phyloP scores from a whole-genome alignment of 2,329 filamentous ascomycete species.

The Botrytis aclada region DNA sequence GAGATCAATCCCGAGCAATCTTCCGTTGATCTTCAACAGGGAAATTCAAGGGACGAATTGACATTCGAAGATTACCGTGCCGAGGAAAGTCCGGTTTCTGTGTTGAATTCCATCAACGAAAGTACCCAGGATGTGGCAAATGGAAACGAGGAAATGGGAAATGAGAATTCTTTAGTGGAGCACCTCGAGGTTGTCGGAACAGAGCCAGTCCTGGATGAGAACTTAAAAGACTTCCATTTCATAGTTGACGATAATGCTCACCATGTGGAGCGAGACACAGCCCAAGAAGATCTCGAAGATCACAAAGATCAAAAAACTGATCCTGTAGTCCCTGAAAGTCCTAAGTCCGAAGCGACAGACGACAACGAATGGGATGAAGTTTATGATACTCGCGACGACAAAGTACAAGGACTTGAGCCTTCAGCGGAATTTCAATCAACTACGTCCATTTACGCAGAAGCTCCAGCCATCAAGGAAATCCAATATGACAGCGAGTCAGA shows the following conservation, averaged over 20 bases:
- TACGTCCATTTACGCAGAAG: not conserved
- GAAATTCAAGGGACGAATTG: rapidly evolving
- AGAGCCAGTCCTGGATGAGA: not conserved
- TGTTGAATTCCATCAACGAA: rapidly evolving
- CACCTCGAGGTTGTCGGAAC: not conserved
- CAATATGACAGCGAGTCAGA: not conserved
- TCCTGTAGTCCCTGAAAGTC: not conserved
- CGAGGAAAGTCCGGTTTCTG: no score
- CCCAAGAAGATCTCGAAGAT: rapidly evolving
- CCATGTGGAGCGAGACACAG: not conserved
- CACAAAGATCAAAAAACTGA: not conserved
- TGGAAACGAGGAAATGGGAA: not conserved
- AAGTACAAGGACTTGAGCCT: not conserved
- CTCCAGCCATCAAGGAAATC: not conserved
- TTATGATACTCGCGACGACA: not conserved
- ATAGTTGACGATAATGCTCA: not conserved
- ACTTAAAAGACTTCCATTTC: rapidly evolving
- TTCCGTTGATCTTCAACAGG: no score
- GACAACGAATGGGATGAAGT: not conserved
- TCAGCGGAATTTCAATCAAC: not conserved
- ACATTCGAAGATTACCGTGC: not conserved
- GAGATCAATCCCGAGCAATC: not conserved
- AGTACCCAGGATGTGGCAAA: not conserved
- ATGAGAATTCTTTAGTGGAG: not conserved
- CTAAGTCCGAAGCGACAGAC: no score